Percentiles rank a stretch among this genome's conserved stretches.
phyloP scores from a whole-genome alignment of 2,329 filamentous ascomycete species.

The Aspergillus sp. region DNA sequence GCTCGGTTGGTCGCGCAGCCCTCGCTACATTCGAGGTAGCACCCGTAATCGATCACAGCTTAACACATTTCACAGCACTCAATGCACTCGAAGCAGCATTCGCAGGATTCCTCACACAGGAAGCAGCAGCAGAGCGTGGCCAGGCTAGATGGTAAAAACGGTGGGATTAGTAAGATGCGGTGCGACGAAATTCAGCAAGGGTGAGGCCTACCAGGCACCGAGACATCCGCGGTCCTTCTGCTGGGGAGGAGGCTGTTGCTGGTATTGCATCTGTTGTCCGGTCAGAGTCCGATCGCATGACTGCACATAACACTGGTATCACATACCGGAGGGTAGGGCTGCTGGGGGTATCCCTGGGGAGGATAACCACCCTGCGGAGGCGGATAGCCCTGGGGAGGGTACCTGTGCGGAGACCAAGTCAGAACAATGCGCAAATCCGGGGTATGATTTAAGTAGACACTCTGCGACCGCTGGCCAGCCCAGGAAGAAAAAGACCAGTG shows the following conservation, averaged over 20 bases:
- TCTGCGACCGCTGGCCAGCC: not conserved
- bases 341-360: constrained; percentile 31
- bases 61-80: constrained; percentile 52
- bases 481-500: not conserved
- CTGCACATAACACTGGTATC: not conserved
- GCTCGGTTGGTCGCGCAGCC: not conserved
- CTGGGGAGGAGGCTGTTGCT: constrained; percentile 51
- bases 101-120: constrained; percentile 64
- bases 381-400: constrained; percentile 39
- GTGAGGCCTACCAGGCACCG: constrained; percentile 49
- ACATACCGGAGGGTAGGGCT: constrained; percentile 34
- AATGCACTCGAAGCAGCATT: constrained; percentile 65
- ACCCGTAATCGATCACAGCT: constrained; percentile 24
- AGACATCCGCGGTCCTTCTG: constrained; percentile 56
- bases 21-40: constrained; percentile 21
- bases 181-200: not conserved
- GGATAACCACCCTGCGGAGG: constrained; percentile 26
- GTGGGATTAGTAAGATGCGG: constrained; percentile 14
- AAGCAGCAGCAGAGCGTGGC: constrained; percentile 65
- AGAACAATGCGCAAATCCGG: constrained; percentile 2
- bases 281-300: not conserved
- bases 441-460: not conserved
- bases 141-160: constrained; percentile 41
- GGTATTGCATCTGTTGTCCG: constrained; percentile 48
- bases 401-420: constrained; percentile 21